Base-by-base conservation (phyloP, 2,329 filamentous ascomycete genomes). In the Colletotrichum sansevieriae region DNA sequence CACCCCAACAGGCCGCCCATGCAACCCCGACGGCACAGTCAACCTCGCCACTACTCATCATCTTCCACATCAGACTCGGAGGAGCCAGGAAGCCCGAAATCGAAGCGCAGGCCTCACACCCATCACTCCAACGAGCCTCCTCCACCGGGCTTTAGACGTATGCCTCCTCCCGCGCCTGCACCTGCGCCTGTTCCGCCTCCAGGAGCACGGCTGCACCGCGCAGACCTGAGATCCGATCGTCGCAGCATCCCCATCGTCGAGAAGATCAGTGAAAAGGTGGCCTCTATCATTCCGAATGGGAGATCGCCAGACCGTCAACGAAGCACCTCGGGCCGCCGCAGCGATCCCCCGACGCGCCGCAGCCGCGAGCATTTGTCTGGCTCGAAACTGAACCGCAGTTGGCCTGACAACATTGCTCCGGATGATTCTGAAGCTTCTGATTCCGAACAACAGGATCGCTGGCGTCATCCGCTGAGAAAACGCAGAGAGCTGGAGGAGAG, bases 21-120 rank as follows among this genome's bases (percentile, higher is more conserved):
- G 1, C 76, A 77, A 20, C 72, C 75, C 18, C 81, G 85, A 20
- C 77, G 84, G 35, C 84, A 87, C 72, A 87, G 84, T 71, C 85
- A 87, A 61, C 83, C 84, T 0, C 79, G 82, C 35, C 80, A 81
- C 57, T 75, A 78, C 49, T 81, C 81, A 22, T 80, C 80, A 3
- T 79, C 81, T 2, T 83, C 82, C n/a, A 82, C 82, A 2, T 80
- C 82, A 2, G 82, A 83, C 18, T 72, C 73, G 22, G 76, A 74
- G 8, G 70, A 74, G 3, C 68, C 74, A 10, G 52, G 72, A 11
- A 75, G 73, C 41, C 73, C 76, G 2, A 73, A 72, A 20, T 61
- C 72, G 13, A 75, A 70, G 65, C 68, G 70, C 39, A 64, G 70
- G 12, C 72, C 65, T 13, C 73, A 63, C 20, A 61, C 60, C 3